Evolutionary conservation across 2,329 filamentous ascomycete genomes (phyloP), one percentile per base, ranked within the genome.

Genomic region (Talaromyces sp.): DNA sequence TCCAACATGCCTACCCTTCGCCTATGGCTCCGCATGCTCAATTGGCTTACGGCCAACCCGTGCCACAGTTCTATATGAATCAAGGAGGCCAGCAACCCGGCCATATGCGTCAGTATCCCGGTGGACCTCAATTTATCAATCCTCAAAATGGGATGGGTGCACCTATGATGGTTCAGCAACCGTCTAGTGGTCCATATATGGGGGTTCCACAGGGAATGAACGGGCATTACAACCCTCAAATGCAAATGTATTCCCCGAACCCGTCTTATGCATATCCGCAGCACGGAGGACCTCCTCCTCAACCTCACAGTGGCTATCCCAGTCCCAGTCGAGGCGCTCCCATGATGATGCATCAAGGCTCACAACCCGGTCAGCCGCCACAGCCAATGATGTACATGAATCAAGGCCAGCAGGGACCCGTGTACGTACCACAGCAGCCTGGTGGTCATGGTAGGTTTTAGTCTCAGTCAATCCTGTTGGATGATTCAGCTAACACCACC

Each of bases 271-370:
- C 89, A 78, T 87, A 87, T 68, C 84, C 85, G 41, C 83, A 83
- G 50, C 82, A 83, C 71, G 78, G 73, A 54, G 77, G 77, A 22
- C 78, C 82, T 68, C 80, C 81, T 45, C 71, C 81, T 67, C 82
- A 84, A 64, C 82, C 82, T 63, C 87, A 89, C 22, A 90, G 86
- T 50, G 92, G 92, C 16, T 97, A 91, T 73, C 91, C 92, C n/a
- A 97, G 94, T 74, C 94, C 94, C 0, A 89, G 92, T 64, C 87
- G 93, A 57, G 88, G 89, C 22, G 92, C 95, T 13, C 89, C 92
- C 1, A 92, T 96, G 89, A 98, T 98, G 94, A 91, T 89, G 72
- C 93, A 93, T 70, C 92, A 97, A 79, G 92, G 92, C 63, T 97
- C 93, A 33, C 94, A 97, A 73, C 93, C 96, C 76, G 93, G 93